A percentile compares a stretch with the other conserved stretches of the same genome.
Evolutionary conservation across 257 asterid species (phyloP).

Genomic region (Osmanthus fragrans): DNA sequence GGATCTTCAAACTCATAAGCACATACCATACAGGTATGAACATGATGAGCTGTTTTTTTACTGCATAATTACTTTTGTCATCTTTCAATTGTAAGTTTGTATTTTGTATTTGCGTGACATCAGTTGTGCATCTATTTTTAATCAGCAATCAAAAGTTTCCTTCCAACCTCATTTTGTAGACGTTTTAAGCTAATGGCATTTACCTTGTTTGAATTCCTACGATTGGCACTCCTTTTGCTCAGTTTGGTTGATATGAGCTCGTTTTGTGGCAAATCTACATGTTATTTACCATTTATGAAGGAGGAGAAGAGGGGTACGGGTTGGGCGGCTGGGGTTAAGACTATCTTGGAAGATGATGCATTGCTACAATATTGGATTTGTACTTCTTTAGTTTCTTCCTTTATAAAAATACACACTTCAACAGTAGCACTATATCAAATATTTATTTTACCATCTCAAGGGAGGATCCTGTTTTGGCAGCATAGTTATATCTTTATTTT

Average conservation of each 20-base stretch:
- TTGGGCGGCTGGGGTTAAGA: background rate
- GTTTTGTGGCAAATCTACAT: no score
- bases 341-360: background rate
- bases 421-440: no score
- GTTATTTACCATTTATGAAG: no score
- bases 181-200: background rate
- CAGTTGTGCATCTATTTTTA: background rate
- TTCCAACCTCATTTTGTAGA: background rate
- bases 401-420: no score
- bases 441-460: no score
- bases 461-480: no score
- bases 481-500: no score
- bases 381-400: no score
- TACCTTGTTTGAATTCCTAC: background rate
- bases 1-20: constrained; percentile 77
- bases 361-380: background rate
- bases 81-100: background rate
- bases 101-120: background rate
- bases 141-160: background rate
- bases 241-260: no score
- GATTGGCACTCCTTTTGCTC: background rate
- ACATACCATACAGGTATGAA: constrained; percentile 74
- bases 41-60: background rate
- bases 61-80: background rate
- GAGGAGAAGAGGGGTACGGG: background rate